phyloP scores from a whole-genome alignment of 768 basidiomycete genomes.

The Chalciporus chontae region DNA sequence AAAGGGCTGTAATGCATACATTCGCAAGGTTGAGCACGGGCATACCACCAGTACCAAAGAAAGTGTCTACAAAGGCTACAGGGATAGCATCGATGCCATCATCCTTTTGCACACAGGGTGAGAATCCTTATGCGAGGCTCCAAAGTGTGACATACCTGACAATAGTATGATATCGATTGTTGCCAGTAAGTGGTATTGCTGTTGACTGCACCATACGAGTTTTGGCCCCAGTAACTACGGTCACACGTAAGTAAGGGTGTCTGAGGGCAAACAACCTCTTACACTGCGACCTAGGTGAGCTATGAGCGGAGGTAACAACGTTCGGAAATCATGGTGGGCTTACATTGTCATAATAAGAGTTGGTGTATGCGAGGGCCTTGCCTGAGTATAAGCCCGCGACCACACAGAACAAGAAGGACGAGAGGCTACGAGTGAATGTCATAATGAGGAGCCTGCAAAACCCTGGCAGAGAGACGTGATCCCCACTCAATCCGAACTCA shows the following conservation, averaged over 20 bases:
- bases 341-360: constrained; percentile 61
- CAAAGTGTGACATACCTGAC: constrained; percentile 40
- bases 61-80: constrained; percentile 63
- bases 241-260: background rate
- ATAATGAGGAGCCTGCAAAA: constrained; percentile 4
- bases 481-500: background rate
- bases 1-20: constrained; percentile 32
- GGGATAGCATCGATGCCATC: constrained; percentile 66
- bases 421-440: constrained; percentile 2
- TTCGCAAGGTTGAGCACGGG: constrained; percentile 71
- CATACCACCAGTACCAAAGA: constrained; percentile 58
- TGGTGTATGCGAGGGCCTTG: constrained; percentile 46
- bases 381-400: constrained; percentile 9
- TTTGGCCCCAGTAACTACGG: constrained; percentile 70
- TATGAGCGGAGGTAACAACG: constrained; percentile 2
- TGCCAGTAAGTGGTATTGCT: constrained; percentile 53
- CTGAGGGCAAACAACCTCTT: constrained; percentile 15
- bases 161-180: constrained; percentile 61
- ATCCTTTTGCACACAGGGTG: constrained; percentile 39
- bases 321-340: constrained; percentile 16
- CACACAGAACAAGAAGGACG: constrained; percentile 1
- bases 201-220: constrained; percentile 63
- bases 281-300: constrained; percentile 51
- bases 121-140: background rate
- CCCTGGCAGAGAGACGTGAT: background rate